Evolutionary conservation across 164 flowering plant genomes (phyloP).

Genomic region (Nymphaea colorata): DNA sequence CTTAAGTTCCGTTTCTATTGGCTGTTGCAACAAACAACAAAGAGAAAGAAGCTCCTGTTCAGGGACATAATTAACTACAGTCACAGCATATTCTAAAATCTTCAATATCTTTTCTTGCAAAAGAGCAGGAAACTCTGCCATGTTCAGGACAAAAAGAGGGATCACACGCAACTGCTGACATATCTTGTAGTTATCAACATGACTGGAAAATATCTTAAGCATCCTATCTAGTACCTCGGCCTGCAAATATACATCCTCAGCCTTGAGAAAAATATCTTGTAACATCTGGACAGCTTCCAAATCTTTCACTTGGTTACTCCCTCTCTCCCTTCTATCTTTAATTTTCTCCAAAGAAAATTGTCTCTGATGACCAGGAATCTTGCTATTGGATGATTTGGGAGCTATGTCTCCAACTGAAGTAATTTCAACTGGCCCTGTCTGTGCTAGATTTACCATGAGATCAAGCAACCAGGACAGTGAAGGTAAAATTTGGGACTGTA

Average conservation of each 20-base stretch:
- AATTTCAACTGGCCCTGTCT: conserved; percentile 58
- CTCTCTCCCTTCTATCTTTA: conserved; percentile 76
- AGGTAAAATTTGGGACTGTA: conserved; percentile 44
- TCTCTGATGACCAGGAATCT: conserved; percentile 39
- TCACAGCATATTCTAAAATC: conserved; percentile 98
- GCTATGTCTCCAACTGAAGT: conserved; percentile 27
- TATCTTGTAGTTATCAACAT: conserved; percentile 83
- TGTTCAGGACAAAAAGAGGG: conserved; percentile 90
- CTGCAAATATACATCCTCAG: conserved; percentile 66
- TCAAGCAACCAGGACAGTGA: conserved; percentile 84
- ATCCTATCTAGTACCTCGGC: conserved; percentile 91
- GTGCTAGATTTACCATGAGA: conserved; percentile 83
- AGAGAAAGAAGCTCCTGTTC: conserved; percentile 96
- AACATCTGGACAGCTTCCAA: conserved; percentile 95
- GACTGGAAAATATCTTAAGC: conserved; percentile 96
- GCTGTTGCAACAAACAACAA: conserved; percentile 91
- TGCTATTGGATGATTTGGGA: conserved; percentile 33
- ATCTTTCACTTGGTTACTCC: conserved; percentile 65
- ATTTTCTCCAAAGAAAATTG: conserved; percentile 51
- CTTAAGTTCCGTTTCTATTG: conserved; percentile 71
- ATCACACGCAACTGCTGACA: conserved; percentile 90
- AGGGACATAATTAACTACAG: conserved; percentile 94
- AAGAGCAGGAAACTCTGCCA: conserved; percentile 77
- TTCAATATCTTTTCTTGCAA: conserved; percentile 86
- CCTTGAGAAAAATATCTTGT: conserved; percentile 93